These are phyloP conservation scores for Boletus pseudo-olivaceus DNA, from an alignment of 768 basidiomycete genomes.

Conservation along the genomic window DNA sequence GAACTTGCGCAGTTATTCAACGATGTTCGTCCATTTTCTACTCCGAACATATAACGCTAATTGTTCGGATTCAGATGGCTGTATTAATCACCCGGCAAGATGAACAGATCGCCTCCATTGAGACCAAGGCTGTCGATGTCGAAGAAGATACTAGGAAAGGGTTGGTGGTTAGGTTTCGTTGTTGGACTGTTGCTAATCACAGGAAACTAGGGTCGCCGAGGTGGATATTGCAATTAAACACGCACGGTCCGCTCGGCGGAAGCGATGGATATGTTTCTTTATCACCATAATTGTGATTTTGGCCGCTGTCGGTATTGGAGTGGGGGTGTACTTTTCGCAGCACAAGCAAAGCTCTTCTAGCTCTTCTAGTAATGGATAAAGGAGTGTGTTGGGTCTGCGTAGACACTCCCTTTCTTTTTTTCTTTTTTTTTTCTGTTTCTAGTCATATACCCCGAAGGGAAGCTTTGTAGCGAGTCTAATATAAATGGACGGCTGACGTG, in stretches of 20 bases:
- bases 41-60: background rate
- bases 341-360: background rate
- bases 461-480: background rate
- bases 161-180: constrained; percentile 38
- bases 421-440: background rate
- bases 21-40: constrained; percentile 49
- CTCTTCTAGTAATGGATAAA: background rate
- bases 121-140: constrained; percentile 59
- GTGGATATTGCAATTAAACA: constrained; percentile 66
- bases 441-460: background rate
- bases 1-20: constrained; percentile 86
- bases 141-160: constrained; percentile 68
- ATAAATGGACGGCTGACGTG: constrained; percentile 18
- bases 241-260: constrained; percentile 69
- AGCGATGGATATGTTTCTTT: constrained; percentile 84
- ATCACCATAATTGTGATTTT: constrained; percentile 57
- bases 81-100: constrained; percentile 78
- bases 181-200: background rate
- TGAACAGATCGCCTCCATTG: constrained; percentile 61
- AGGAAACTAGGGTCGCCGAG: constrained; percentile 48
- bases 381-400: background rate
- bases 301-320: constrained; percentile 35
- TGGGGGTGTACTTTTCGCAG: constrained; percentile 28
- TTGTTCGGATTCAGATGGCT: constrained; percentile 55
- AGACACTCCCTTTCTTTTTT: background rate